A percentile compares a stretch with the other conserved stretches of the same genome.
Conservation (phyloP, 495 filamentous ascomycete genomes). For the Pyronema omphalodes region DNA sequence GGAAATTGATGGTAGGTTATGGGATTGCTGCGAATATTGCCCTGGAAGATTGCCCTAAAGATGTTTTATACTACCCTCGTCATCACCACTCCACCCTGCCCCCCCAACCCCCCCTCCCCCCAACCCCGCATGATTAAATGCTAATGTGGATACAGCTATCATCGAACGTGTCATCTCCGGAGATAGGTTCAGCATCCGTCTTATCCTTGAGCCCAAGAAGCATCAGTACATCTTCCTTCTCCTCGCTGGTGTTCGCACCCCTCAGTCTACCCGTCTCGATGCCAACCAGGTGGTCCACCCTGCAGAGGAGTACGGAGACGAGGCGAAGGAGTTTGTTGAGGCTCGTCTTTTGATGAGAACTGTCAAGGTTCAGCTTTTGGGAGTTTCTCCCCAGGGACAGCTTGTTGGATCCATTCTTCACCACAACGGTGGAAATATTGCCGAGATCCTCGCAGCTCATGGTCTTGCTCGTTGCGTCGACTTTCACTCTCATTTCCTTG, state of each 20-base stretch:
- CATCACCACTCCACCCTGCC: too few relatives aligned
- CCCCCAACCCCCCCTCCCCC: too few relatives aligned
- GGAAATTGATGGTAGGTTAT: slow-evolving; percentile 40
- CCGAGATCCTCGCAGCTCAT: slow-evolving; percentile 65
- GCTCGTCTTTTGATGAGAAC: slow-evolving; percentile 65
- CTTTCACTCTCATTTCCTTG: slow-evolving; percentile 79
- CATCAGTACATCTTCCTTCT: slow-evolving; percentile 69
- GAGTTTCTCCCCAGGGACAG: slow-evolving; percentile 70
- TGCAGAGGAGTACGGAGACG: slow-evolving; percentile 72
- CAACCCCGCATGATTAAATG: too few relatives aligned
- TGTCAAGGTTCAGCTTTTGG: slow-evolving; percentile 62
- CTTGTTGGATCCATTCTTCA: slow-evolving; percentile 66
- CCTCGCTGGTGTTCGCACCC: slow-evolving; percentile 76
- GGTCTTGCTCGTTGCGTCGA: slow-evolving; percentile 85
- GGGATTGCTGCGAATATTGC: not conserved
- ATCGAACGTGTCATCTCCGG: slow-evolving; percentile 81
- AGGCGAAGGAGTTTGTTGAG: slow-evolving; percentile 74
- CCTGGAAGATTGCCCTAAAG: not conserved
- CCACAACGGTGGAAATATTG: slow-evolving; percentile 60
- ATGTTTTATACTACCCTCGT: too few relatives aligned
- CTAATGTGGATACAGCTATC: slow-evolving; percentile 28
- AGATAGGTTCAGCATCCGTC: slow-evolving; percentile 70
- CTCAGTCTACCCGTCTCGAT: slow-evolving; percentile 63
- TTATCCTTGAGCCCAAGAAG: slow-evolving; percentile 54
- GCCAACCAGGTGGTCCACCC: slow-evolving; percentile 60